These are phyloP conservation scores for Aspergillus novofumigatus DNA, from an alignment of 2,329 filamentous ascomycete species.

Conservation along the genomic window DNA sequence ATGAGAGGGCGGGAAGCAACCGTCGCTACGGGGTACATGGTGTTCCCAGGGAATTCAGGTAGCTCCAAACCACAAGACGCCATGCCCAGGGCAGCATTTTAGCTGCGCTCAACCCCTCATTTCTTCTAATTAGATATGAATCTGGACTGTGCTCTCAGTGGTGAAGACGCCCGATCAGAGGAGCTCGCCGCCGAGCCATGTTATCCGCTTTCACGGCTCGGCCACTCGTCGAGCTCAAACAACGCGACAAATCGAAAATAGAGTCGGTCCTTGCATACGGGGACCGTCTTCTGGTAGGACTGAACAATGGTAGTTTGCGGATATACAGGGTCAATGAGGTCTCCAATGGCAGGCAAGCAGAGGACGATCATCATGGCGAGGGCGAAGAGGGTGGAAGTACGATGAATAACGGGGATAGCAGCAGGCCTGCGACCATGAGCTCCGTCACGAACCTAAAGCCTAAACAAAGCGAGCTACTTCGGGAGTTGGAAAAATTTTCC, in stretches of 20 bases:
- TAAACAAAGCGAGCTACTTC: slow-evolving; percentile 74
- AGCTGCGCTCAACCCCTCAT: slow-evolving; percentile 1
- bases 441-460: slow-evolving; percentile 18
- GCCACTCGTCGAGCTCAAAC: slow-evolving; percentile 93
- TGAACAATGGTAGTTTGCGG: slow-evolving; percentile 82
- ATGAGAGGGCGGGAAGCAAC: slow-evolving; percentile 11
- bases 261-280: slow-evolving; percentile 92
- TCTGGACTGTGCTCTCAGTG: slow-evolving; percentile 5
- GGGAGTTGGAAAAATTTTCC: slow-evolving; percentile 93
- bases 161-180: slow-evolving; percentile 15
- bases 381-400: slow-evolving; percentile 11
- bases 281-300: slow-evolving; percentile 84
- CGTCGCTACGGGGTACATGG: not conserved
- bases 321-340: slow-evolving; percentile 85
- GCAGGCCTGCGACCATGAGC: slow-evolving; percentile 4
- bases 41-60: not conserved
- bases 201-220: slow-evolving; percentile 96
- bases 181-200: slow-evolving; percentile 52
- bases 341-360: slow-evolving; percentile 35
- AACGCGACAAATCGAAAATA: slow-evolving; percentile 93
- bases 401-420: slow-evolving; percentile 12
- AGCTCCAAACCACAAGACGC: not conserved
- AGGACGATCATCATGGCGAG: slow-evolving; percentile 23
- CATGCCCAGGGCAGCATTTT: slow-evolving; percentile 16
- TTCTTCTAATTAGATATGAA: slow-evolving; percentile 15